Conservation (phyloP, 805 yeast species). For the Candida awuae region DNA sequence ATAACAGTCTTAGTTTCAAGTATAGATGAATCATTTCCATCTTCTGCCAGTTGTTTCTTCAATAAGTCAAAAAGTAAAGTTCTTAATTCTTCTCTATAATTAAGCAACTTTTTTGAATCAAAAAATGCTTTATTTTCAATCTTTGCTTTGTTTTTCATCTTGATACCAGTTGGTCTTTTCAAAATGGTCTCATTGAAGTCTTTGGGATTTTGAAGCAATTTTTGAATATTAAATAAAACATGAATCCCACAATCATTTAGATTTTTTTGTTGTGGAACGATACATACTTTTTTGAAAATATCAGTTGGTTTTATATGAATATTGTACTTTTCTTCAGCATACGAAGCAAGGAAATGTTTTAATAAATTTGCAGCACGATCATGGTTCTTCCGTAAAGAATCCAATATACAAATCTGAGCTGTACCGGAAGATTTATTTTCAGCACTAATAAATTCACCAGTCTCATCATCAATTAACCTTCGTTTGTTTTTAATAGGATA, state of each 20-base stretch:
- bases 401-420: constrained; percentile 54
- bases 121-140: constrained; percentile 18
- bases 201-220: constrained; percentile 43
- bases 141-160: constrained; percentile 8
- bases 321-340: constrained; percentile 57
- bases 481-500: neutral
- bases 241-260: constrained; percentile 94
- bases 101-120: constrained; percentile 20
- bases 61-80: constrained; percentile 20
- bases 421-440: constrained; percentile 13
- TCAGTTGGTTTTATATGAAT: constrained; percentile 38
- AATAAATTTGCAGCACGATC: constrained; percentile 44
- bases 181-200: constrained; percentile 30
- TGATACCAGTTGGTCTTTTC: constrained; percentile 9
- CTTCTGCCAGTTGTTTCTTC: constrained; percentile 20
- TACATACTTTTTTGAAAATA: constrained; percentile 29
- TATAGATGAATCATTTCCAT: constrained; percentile 19
- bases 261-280: constrained; percentile 79
- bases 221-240: constrained; percentile 64
- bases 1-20: constrained; percentile 17
- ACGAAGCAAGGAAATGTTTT: constrained; percentile 51
- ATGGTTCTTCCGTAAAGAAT: constrained; percentile 64
- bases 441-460: neutral
- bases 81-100: constrained; percentile 21
- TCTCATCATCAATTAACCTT: neutral